These are phyloP conservation scores for Ilex aquifolium DNA, from an alignment of 257 asterid species.

Conservation along the genomic window DNA sequence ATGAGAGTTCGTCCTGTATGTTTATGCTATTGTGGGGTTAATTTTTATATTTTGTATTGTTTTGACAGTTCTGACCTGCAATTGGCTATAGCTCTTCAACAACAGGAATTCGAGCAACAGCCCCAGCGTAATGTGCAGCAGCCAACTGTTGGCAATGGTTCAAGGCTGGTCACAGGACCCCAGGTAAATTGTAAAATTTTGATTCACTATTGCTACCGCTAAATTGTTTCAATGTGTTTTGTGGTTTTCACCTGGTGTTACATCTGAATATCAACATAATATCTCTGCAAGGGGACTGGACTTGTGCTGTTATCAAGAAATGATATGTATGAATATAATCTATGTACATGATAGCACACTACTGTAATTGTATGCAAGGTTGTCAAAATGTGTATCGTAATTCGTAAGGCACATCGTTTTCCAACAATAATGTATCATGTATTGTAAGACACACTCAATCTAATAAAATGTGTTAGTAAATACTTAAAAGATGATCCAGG, in stretches of 20 bases:
- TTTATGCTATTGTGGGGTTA: neutral
- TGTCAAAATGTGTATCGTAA: too few species aligned
- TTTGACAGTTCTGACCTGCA: conserved; percentile 81
- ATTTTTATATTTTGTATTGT: neutral
- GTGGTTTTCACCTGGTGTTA: too few species aligned
- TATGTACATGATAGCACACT: too few species aligned
- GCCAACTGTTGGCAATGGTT: conserved; percentile 37
- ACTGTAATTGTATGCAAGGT: too few species aligned
- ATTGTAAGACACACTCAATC: too few species aligned
- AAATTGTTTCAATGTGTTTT: neutral
- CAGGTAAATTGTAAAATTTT: conserved; percentile 32
- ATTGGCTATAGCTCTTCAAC: conserved; percentile 93
- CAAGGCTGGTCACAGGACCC: conserved; percentile 76
- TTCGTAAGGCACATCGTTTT: too few species aligned
- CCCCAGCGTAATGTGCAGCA: conserved; percentile 38
- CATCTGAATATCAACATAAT: too few species aligned
- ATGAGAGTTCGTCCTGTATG: neutral
- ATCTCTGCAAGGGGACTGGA: neutral
- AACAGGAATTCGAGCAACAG: conserved; percentile 84
- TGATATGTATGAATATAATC: too few species aligned
- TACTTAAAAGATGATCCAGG: too few species aligned
- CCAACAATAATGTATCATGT: too few species aligned
- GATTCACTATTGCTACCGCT: neutral
- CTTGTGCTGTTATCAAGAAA: neutral
- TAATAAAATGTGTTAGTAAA: too few species aligned